These are phyloP conservation scores for Solanum habrochaites DNA, from an alignment of 257 asterid species.

Conservation along the genomic window DNA sequence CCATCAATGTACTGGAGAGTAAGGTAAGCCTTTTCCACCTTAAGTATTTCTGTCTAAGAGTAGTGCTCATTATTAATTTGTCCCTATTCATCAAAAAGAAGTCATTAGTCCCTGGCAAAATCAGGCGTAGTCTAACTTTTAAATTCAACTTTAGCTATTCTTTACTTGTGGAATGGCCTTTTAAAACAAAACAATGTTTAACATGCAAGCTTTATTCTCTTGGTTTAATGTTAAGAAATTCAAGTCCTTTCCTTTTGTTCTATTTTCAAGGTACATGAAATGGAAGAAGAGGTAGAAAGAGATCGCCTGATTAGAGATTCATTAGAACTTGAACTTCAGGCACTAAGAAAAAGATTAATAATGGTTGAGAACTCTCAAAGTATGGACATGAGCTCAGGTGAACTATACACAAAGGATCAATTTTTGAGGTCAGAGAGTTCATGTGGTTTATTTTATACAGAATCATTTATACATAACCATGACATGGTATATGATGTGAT, in stretches of 20 bases:
- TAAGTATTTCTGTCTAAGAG: background rate
- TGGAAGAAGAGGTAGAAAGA: constrained; percentile 66
- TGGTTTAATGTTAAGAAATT: background rate
- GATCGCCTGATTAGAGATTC: constrained; percentile 45
- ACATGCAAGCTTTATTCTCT: background rate
- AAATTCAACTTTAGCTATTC: background rate
- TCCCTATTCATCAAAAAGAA: background rate
- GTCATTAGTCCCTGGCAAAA: background rate
- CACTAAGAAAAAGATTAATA: constrained; percentile 48
- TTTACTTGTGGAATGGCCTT: background rate
- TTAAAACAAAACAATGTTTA: background rate
- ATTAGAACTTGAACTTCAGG: constrained; percentile 56
- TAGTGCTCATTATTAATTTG: background rate
- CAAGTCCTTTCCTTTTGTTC: background rate
- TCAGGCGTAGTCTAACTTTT: background rate
- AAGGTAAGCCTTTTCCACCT: constrained; percentile 35
- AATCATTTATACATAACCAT: background rate
- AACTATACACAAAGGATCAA: constrained; percentile 27
- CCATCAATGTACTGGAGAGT: constrained; percentile 74
- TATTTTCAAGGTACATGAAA: constrained; percentile 54
- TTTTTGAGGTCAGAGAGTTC: constrained; percentile 37
- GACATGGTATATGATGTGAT: background rate
- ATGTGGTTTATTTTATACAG: background rate
- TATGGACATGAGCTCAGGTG: constrained; percentile 30
- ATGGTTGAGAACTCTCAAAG: constrained; percentile 60